These are phyloP conservation scores for Monascus ruber DNA, from an alignment of 2,329 filamentous ascomycete species.

Conservation along the genomic window DNA sequence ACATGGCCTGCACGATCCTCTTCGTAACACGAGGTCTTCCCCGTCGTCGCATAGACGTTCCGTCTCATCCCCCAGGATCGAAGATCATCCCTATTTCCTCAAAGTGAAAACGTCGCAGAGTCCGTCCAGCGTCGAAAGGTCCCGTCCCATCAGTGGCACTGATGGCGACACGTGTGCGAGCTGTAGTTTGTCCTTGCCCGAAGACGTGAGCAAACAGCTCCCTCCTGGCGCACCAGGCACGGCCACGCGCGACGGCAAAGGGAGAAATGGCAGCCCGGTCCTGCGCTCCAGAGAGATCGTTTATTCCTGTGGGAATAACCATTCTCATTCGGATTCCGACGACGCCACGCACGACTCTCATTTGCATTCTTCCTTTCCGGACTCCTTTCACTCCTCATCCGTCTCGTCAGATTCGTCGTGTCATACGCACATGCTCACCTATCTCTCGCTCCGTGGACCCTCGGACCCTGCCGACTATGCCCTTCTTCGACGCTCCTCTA, in stretches of 20 bases:
- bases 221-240: slow-evolving; percentile 43
- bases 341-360: slow-evolving; percentile 25
- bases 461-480: slow-evolving; percentile 43
- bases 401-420: slow-evolving; percentile 35
- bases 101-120: slow-evolving; percentile 10
- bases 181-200: slow-evolving; percentile 45
- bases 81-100: slow-evolving; percentile 43
- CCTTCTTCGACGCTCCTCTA: slow-evolving; percentile 44
- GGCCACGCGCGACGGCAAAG: slow-evolving; percentile 36
- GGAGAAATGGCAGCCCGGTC: slow-evolving; percentile 42
- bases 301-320: slow-evolving; percentile 37
- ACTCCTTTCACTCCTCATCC: slow-evolving; percentile 30
- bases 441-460: slow-evolving; percentile 47
- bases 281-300: slow-evolving; percentile 44
- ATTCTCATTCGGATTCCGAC: slow-evolving; percentile 20
- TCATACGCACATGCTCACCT: slow-evolving; percentile 47
- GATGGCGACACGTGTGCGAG: slow-evolving; percentile 47
- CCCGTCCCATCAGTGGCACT: slow-evolving; percentile 29
- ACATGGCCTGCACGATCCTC: slow-evolving; percentile 10
- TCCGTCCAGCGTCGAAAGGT: slow-evolving; percentile 34
- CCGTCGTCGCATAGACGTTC: slow-evolving; percentile 7
- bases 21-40: slow-evolving; percentile 6
- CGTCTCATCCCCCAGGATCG: slow-evolving; percentile 23
- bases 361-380: slow-evolving; percentile 24
- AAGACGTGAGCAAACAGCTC: slow-evolving; percentile 42